These are phyloP conservation scores for Sextonia rubra DNA, from an alignment of 164 flowering plant species.

Conservation along the genomic window DNA sequence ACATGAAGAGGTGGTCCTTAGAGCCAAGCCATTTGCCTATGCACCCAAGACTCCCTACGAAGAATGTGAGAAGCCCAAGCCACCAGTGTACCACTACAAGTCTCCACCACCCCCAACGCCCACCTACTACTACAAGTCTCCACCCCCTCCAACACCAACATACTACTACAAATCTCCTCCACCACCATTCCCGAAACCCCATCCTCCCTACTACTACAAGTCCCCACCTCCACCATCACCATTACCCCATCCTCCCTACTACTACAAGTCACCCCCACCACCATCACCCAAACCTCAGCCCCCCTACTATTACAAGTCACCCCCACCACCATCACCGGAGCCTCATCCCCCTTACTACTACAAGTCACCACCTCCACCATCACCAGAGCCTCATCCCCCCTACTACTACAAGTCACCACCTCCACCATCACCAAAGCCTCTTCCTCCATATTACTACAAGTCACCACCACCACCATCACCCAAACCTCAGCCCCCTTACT, in stretches of 20 bases:
- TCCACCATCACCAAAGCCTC: slow-evolving; percentile 10
- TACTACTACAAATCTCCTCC: slow-evolving; percentile 44
- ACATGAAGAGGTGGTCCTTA: slow-evolving; percentile 51
- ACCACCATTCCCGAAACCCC: slow-evolving; percentile 2
- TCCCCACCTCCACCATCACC: slow-evolving; percentile 29
- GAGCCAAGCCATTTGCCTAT: slow-evolving; percentile 65
- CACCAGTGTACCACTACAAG: slow-evolving; percentile 22
- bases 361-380: slow-evolving; percentile 29
- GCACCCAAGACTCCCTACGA: slow-evolving; percentile 61
- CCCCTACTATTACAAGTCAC: slow-evolving; percentile 25
- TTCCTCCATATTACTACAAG: slow-evolving; percentile 27
- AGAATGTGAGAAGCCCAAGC: slow-evolving; percentile 37
- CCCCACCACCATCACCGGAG: slow-evolving; percentile 23
- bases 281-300: not conserved
- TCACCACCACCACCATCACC: slow-evolving; percentile 32
- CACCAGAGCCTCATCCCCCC: slow-evolving; percentile 25
- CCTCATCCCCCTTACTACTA: slow-evolving; percentile 7
- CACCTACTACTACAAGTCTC: slow-evolving; percentile 30
- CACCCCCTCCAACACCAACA: slow-evolving; percentile 41
- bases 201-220: slow-evolving; percentile 14
- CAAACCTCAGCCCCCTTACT: not conserved
- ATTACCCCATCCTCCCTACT: slow-evolving; percentile 12
- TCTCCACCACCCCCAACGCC: slow-evolving; percentile 26
- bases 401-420: slow-evolving; percentile 32
- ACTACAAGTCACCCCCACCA: slow-evolving; percentile 38